Evolutionary conservation across 225 moss, liverwort and hornwort species (phyloP).

Genomic region (Antitrichia curtipendula): DNA sequence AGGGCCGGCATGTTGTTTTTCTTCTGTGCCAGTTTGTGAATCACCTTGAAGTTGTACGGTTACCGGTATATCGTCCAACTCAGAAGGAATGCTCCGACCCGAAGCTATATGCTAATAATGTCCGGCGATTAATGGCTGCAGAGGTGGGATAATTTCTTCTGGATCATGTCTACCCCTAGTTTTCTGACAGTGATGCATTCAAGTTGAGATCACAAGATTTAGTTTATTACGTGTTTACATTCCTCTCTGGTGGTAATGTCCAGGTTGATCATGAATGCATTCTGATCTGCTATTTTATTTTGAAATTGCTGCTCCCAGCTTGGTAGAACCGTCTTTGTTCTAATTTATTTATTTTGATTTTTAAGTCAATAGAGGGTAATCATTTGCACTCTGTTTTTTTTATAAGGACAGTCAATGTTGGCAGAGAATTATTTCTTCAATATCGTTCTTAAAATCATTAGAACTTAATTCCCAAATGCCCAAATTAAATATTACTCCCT

Average conservation of each 20-base stretch:
- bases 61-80: conserved; percentile 74
- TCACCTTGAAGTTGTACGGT: conserved; percentile 72
- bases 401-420: too few species aligned
- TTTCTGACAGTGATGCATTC: background rate
- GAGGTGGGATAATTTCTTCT: conserved; percentile 39
- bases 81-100: conserved; percentile 74
- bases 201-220: background rate
- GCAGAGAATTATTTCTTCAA: background rate
- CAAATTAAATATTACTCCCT: background rate
- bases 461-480: background rate
- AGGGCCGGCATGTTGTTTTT: conserved; percentile 72
- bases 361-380: background rate
- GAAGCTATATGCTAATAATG: conserved; percentile 68
- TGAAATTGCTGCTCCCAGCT: background rate
- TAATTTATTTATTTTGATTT: background rate
- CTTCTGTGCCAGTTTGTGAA: conserved; percentile 88
- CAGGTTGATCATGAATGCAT: background rate
- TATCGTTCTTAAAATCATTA: background rate
- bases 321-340: background rate
- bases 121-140: conserved; percentile 68
- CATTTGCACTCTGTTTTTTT: background rate
- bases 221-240: background rate
- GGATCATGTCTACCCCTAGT: background rate
- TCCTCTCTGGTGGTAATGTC: background rate
- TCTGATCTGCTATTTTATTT: background rate